Evolutionary conservation across 2,329 filamentous ascomycete species (phyloP).

Genomic region (Oidium heveae): DNA sequence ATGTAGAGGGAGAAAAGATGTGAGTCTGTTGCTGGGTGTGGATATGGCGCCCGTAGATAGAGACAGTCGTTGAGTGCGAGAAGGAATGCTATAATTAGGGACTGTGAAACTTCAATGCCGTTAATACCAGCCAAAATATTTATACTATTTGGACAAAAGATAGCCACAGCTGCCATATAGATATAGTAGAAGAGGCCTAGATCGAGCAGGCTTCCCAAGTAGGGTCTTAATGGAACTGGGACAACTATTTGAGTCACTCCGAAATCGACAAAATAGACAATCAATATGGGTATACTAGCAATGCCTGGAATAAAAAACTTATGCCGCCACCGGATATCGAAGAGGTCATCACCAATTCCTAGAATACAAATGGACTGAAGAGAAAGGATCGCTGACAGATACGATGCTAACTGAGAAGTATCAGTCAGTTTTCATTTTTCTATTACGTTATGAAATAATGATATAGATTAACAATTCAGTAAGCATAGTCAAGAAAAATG

Average conservation of each 20-base stretch:
- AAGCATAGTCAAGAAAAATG: too few species aligned
- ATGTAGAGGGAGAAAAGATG: slow-evolving; percentile 93
- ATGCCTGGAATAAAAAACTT: slow-evolving; percentile 96
- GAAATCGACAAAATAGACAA: slow-evolving; percentile 97
- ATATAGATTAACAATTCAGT: too few species aligned
- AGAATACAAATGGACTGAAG: slow-evolving; percentile 77
- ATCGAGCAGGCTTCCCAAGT: slow-evolving; percentile 57
- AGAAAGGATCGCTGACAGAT: slow-evolving; percentile 79
- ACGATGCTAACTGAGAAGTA: slow-evolving; percentile 55
- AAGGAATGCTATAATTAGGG: slow-evolving; percentile 64
- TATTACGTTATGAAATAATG: too few species aligned
- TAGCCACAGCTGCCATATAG: slow-evolving; percentile 91
- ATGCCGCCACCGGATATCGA: slow-evolving; percentile 96
- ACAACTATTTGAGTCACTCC: slow-evolving; percentile 90
- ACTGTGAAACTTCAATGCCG: slow-evolving; percentile 89
- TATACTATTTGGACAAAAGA: slow-evolving; percentile 96
- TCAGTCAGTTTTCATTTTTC: not conserved
- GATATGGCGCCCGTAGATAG: slow-evolving; percentile 63
- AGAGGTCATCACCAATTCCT: slow-evolving; percentile 83
- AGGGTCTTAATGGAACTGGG: slow-evolving; percentile 59
- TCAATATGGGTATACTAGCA: slow-evolving; percentile 74
- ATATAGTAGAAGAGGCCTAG: slow-evolving; percentile 68
- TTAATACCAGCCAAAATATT: slow-evolving; percentile 99
- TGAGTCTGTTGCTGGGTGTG: slow-evolving; percentile 82
- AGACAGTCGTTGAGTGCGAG: slow-evolving; percentile 69